These are phyloP conservation scores for Stereum hirsutum DNA, from an alignment of 1,284 basidiomycete genomes.

Conservation along the genomic window DNA sequence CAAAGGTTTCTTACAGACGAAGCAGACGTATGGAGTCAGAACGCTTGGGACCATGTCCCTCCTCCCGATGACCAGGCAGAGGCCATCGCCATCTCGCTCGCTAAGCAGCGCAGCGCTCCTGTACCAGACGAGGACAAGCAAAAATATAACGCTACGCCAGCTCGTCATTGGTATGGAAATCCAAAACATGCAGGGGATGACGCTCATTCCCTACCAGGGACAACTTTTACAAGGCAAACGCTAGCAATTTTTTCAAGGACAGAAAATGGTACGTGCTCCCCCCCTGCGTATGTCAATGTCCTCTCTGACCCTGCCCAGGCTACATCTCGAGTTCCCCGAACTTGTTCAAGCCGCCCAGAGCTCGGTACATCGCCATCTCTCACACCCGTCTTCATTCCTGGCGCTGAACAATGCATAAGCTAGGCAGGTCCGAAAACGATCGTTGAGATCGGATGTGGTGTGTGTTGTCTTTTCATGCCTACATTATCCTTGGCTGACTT, in stretches of 20 bases:
- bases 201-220: conserved; percentile 49
- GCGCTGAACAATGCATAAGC: neutral
- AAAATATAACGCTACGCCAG: conserved; percentile 69
- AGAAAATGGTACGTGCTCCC: conserved; percentile 60
- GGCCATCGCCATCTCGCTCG: conserved; percentile 57
- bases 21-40: conserved; percentile 63
- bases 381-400: neutral
- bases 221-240: conserved; percentile 81
- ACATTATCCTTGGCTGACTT: conserved; percentile 6
- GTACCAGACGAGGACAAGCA: conserved; percentile 58
- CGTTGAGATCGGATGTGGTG: conserved; percentile 83
- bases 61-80: conserved; percentile 73
- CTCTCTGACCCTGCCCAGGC: conserved; percentile 32
- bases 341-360: conserved; percentile 61
- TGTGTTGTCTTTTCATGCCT: conserved; percentile 11
- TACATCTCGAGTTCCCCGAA: conserved; percentile 90
- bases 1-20: conserved; percentile 54
- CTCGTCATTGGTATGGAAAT: conserved; percentile 50
- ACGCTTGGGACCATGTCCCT: conserved; percentile 87
- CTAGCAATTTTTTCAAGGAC: conserved; percentile 86
- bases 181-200: neutral
- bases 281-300: neutral
- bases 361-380: conserved; percentile 36
- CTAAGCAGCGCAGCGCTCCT: conserved; percentile 57
- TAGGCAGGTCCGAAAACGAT: conserved; percentile 73